Conservation (phyloP, 768 basidiomycete genomes). For the Auriscalpium vulgare region DNA sequence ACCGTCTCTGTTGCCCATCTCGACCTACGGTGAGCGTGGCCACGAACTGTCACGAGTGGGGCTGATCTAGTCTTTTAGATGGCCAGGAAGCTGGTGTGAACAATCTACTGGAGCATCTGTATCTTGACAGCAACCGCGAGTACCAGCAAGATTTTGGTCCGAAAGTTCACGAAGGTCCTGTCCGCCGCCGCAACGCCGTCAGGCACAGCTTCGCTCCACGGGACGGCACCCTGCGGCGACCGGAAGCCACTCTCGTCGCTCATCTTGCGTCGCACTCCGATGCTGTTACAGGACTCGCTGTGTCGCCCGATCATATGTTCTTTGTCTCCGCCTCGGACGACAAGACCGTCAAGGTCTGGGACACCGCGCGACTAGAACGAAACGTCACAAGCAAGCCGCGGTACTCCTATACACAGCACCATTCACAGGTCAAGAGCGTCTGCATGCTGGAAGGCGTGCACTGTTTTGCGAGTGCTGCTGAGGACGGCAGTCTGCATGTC, state of each 20-base stretch:
- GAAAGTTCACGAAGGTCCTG: slow-evolving; percentile 70
- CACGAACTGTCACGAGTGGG: too few relatives aligned
- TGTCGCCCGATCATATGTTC: slow-evolving; percentile 91
- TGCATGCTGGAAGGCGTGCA: slow-evolving; percentile 82
- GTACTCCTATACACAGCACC: slow-evolving; percentile 47
- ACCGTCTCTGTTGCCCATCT: slow-evolving; percentile 52
- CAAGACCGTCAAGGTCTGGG: slow-evolving; percentile 90
- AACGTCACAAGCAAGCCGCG: slow-evolving; percentile 80
- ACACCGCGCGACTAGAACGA: slow-evolving; percentile 85
- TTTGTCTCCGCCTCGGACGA: slow-evolving; percentile 93
- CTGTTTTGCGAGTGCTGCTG: slow-evolving; percentile 83
- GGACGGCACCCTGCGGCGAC: slow-evolving; percentile 49
- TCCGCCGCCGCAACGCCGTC: slow-evolving; percentile 66
- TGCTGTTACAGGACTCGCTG: slow-evolving; percentile 69
- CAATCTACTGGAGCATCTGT: slow-evolving; percentile 83
- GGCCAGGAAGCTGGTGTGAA: slow-evolving; percentile 87
- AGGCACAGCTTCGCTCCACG: slow-evolving; percentile 62
- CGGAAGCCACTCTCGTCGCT: slow-evolving; percentile 76
- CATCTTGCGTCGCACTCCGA: slow-evolving; percentile 81
- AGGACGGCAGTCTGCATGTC: slow-evolving; percentile 77
- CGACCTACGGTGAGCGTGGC: slow-evolving; percentile 54
- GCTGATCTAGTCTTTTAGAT: slow-evolving; percentile 36
- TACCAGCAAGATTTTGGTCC: slow-evolving; percentile 90
- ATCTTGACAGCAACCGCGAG: slow-evolving; percentile 80
- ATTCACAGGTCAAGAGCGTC: slow-evolving; percentile 58